Evolutionary conservation across 2,329 filamentous ascomycete species (phyloP), one percentile per base, ranked within the genome.

Genomic region (Trichoderma asperellum): DNA sequence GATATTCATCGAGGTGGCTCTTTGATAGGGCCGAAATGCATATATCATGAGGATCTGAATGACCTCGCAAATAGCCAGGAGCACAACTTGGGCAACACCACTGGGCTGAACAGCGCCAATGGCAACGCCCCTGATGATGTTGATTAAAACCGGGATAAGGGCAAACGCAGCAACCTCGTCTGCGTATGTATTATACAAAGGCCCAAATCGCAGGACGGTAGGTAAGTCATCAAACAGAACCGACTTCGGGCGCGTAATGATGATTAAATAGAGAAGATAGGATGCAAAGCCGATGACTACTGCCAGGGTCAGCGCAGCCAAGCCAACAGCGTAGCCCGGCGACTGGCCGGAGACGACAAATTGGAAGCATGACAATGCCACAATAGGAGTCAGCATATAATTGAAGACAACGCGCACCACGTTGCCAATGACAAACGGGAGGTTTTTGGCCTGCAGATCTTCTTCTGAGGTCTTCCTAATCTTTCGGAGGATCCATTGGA

Each of bases 141-240:
- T 97, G 70, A 98, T 84, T 40, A 96, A 83, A 18, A 97, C 89
- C 0, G 95, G 94, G 24, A 97, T 89, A 53, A 97, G 85, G 7
- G 95, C 94, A 79, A 97, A 99, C 0, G 93, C 90, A 8, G 95
- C 93, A 0, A 94, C 93, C 77, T 95, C 92, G 78, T 99, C 96
- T 29, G 92, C 96, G 79, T 97, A 98, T 0, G 96, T 99, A 81
- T 99, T 99, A 81, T 99, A 99, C 8, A 99, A 84, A 5, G 96
- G 93, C 0, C 96, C 96, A 75, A 97, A 98, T 0, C 93, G 86
- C 2, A 99, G 85, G 10, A 98, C 89, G 0, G 93, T 97, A 7
- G 93, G 89, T 60, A 99, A 85, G 76, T 98, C 94, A 79, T 99
- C 96, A 78, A 97, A 99, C 11, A 99, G 85, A 73, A 93, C 91